A percentile compares a stretch with the other conserved stretches of the same genome.
Conservation (phyloP, 768 basidiomycete genomes). For the Phylloporus arenicola region DNA sequence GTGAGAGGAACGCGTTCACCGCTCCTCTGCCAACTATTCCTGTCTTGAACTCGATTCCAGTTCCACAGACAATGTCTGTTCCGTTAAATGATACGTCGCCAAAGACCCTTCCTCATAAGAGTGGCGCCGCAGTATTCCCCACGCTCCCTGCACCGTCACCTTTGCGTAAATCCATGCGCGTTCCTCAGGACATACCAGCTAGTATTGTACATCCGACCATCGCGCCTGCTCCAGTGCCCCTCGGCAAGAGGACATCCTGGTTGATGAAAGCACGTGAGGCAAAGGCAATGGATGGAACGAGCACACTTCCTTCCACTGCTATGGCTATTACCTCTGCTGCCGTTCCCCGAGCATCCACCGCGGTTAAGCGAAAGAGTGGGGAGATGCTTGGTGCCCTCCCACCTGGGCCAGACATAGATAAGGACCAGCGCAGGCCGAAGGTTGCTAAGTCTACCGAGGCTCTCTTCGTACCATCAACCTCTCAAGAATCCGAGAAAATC, state of each 20-base stretch:
- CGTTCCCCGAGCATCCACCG: slow-evolving; percentile 20
- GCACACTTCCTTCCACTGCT: slow-evolving; percentile 24
- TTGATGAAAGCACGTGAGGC: slow-evolving; percentile 70
- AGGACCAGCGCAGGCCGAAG: slow-evolving; percentile 45
- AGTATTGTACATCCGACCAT: slow-evolving; percentile 32
- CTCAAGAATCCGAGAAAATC: slow-evolving; percentile 7
- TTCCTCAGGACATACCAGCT: slow-evolving; percentile 41
- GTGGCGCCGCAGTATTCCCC: slow-evolving; percentile 46
- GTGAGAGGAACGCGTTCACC: slow-evolving; percentile 20
- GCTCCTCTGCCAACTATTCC: slow-evolving; percentile 18
- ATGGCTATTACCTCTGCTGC: neutral
- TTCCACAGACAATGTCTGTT: slow-evolving; percentile 23
- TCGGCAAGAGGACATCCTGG: slow-evolving; percentile 75
- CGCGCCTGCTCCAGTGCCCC: slow-evolving; percentile 33
- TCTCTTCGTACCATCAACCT: slow-evolving; percentile 27
- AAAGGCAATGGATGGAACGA: slow-evolving; percentile 54
- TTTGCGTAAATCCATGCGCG: slow-evolving; percentile 60
- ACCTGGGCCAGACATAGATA: slow-evolving; percentile 24
- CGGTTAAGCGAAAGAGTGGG: slow-evolving; percentile 63
- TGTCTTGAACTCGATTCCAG: slow-evolving; percentile 5
- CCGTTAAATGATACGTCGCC: slow-evolving; percentile 34
- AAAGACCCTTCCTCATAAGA: slow-evolving; percentile 32
- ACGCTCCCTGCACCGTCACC: slow-evolving; percentile 65
- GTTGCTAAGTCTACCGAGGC: slow-evolving; percentile 40
- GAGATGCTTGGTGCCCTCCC: slow-evolving; percentile 34